Evolutionary conservation across 2,329 filamentous ascomycete genomes (phyloP).

Genomic region (Penicillium olsonii): DNA sequence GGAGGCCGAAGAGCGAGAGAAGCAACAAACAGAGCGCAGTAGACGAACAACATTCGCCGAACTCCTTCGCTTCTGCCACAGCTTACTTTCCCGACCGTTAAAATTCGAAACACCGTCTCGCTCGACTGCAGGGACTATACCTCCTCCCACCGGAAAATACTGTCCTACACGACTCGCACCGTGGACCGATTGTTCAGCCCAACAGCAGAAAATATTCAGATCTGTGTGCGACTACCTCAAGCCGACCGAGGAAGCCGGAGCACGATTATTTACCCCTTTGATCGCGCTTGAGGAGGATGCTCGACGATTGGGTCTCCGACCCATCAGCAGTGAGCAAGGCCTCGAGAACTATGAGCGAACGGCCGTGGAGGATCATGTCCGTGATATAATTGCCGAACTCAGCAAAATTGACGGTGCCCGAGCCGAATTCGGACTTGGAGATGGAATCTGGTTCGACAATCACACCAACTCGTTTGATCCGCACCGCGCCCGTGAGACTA

Average conservation of each 20-base stretch:
- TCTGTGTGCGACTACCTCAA: slow-evolving; percentile 22
- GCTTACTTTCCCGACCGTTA: slow-evolving; percentile 20
- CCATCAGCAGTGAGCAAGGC: slow-evolving; percentile 32
- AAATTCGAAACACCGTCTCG: slow-evolving; percentile 12
- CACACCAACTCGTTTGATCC: slow-evolving; percentile 5
- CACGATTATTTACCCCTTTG: slow-evolving; percentile 8
- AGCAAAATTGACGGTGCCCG: slow-evolving; percentile 16
- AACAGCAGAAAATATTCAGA: slow-evolving; percentile 22
- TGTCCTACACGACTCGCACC: slow-evolving; percentile 21
- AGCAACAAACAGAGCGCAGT: slow-evolving; percentile 6
- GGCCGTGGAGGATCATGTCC: slow-evolving; percentile 30
- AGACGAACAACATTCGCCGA: slow-evolving; percentile 7
- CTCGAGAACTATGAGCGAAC: slow-evolving; percentile 31
- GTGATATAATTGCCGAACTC: slow-evolving; percentile 26
- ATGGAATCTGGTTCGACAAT: slow-evolving; percentile 23
- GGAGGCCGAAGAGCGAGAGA: not conserved
- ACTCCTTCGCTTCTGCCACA: slow-evolving; percentile 8
- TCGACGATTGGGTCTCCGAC: slow-evolving; percentile 16
- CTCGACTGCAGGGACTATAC: slow-evolving; percentile 27
- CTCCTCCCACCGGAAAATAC: slow-evolving; percentile 22
- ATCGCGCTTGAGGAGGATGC: slow-evolving; percentile 21
- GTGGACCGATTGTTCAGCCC: slow-evolving; percentile 21
- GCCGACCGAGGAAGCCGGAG: not conserved
- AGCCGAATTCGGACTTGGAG: slow-evolving; percentile 23
- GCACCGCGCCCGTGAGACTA: not conserved